Base-by-base conservation (phyloP, 1,139 yeast genomes). In the Debaryomyces subglobosus region DNA sequence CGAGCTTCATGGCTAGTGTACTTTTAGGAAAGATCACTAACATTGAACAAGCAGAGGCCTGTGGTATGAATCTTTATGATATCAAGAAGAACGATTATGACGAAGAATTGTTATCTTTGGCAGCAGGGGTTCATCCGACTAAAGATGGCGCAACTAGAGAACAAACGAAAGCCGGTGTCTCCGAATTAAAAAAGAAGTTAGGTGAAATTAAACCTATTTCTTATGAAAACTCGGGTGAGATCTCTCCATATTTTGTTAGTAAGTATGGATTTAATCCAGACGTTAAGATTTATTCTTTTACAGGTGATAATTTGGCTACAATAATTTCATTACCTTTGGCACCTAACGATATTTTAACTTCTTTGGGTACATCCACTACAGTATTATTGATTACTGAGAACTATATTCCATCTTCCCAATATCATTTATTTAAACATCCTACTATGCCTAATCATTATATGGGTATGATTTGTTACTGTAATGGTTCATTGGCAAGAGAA, bases 391-490 rank as follows among this genome's bases (percentile, higher is more conserved):
- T 90, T 36, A 91, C 97, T 4, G 86, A 89, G 51, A 78, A 83
- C 50, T 91, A 86, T 63, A 78, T 77, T 24, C 92, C 97, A 2
- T 86, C 94, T 1, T 82, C 91, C 3, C 87, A 85, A 57, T 91
- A 90, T 64, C 97, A 91, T 62, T 67, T 90, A 56, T 91, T 91
- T 69, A 81, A 83, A 51, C 97, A 91, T 63, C 97, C 97, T 5
- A 86, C 96, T 0, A 79, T 87, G 56, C 81, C 84, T 0, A 78
- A 77, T 32, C 83, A 85, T 43, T 92, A 84, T 65, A 91, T 91
- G 97, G 96, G 96, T 30, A 91, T 91, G 97, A 82, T 91, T 49
- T 91, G 97, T 64, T 91, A 91, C 64, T 88, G 96, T 63, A 91
- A 91, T 64, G 97, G 97, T 0, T 81, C 97, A 0, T 71, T 91